phyloP scores from a whole-genome alignment of 2,329 filamentous ascomycete genomes.

The Ophiostoma angusticollis region DNA sequence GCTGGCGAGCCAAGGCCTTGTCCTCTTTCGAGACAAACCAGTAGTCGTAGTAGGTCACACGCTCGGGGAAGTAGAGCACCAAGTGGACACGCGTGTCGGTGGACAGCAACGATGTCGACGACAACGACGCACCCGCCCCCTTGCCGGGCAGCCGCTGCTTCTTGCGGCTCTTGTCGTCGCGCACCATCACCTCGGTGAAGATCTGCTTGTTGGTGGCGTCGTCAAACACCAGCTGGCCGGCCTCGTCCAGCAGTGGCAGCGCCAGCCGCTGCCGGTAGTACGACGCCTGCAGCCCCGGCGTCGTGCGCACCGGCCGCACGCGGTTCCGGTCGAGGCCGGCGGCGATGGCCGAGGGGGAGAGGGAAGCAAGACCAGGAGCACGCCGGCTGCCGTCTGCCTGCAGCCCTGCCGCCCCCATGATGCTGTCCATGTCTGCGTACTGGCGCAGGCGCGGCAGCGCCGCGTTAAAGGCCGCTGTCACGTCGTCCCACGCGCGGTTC shows the following conservation, averaged over 20 bases:
- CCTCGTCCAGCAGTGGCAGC: slow-evolving; percentile 14
- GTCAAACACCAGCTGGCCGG: slow-evolving; percentile 14
- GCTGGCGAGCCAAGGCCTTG: slow-evolving; percentile 14
- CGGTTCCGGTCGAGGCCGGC: slow-evolving; percentile 10
- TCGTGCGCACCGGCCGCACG: slow-evolving; percentile 14
- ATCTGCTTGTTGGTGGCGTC: slow-evolving; percentile 12
- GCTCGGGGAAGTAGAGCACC: slow-evolving; percentile 16
- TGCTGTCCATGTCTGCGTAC: slow-evolving; percentile 13
- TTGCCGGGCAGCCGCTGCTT: slow-evolving; percentile 7
- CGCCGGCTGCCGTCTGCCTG: too few species aligned
- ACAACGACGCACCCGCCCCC: too few species aligned
- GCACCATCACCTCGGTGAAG: slow-evolving; percentile 16
- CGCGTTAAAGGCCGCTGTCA: slow-evolving; percentile 14
- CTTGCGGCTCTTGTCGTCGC: slow-evolving; percentile 16
- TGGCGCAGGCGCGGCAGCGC: slow-evolving; percentile 14
- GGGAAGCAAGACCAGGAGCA: too few species aligned
- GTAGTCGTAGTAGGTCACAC: slow-evolving; percentile 15
- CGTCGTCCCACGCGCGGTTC: slow-evolving; percentile 15
- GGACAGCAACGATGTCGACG: background rate
- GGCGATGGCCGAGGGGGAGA: too few species aligned
- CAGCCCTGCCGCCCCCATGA: too few species aligned
- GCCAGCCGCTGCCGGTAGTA: slow-evolving; percentile 16
- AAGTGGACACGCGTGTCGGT: slow-evolving; percentile 14
- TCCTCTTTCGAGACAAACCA: slow-evolving; percentile 16
- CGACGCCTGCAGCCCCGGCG: slow-evolving; percentile 15